Evolutionary conservation across 345 rosid species (phyloP).

Genomic region (Punica granatum): DNA sequence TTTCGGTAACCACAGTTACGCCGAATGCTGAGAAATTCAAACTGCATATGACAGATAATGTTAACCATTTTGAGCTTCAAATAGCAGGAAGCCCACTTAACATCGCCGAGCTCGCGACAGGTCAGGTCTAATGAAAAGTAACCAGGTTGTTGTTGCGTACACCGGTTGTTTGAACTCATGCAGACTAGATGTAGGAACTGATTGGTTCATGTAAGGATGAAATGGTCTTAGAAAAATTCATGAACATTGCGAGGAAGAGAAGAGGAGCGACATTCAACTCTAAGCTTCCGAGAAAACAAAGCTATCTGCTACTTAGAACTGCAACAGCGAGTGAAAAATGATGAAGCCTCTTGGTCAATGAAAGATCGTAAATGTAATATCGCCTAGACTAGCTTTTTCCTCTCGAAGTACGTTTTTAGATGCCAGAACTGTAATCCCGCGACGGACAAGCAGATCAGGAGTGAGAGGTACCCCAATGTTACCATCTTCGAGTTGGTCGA

Average conservation of each 20-base stretch:
- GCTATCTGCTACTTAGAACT: not conserved
- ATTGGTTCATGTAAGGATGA: not conserved
- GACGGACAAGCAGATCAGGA: constrained; percentile 59
- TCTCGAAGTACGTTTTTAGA: constrained; percentile 77
- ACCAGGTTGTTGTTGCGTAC: too few relatives aligned
- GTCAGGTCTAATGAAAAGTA: too few relatives aligned
- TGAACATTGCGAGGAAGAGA: not conserved
- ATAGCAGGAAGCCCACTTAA: not conserved
- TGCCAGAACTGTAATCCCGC: constrained; percentile 79
- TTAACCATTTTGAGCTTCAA: not conserved
- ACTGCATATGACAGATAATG: too few relatives aligned
- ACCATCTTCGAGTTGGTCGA: constrained; percentile 65
- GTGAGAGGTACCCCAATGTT: constrained; percentile 46
- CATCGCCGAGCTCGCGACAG: not conserved
- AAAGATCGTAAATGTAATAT: not conserved
- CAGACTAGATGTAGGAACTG: too few relatives aligned
- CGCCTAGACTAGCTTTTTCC: constrained; percentile 66
- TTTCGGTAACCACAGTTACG: not conserved
- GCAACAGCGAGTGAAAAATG: too few relatives aligned
- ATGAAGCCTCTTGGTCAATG: not conserved
- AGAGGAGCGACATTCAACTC: not conserved
- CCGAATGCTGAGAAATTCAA: too few relatives aligned
- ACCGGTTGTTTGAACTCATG: too few relatives aligned
- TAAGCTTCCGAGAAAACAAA: not conserved
- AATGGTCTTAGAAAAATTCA: not conserved